Conservation (phyloP, 352 stramenopile genomes). For the Globisporangium acanthophoron region DNA sequence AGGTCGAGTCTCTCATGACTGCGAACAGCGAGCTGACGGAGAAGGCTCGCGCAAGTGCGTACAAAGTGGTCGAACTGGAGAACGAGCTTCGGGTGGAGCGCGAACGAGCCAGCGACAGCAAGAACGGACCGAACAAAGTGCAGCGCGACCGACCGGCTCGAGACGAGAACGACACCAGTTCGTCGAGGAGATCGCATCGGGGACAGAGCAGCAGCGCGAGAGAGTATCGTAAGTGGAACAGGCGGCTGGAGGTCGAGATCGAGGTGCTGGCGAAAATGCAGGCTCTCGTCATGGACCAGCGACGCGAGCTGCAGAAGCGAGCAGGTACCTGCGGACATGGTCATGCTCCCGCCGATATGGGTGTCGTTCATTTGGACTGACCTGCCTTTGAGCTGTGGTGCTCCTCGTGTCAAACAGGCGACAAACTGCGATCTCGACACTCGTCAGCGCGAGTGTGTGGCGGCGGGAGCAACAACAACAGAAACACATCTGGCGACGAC, state of each 20-base stretch:
- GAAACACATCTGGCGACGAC: neutral
- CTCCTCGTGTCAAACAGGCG: neutral
- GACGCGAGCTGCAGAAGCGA: slow-evolving; percentile 43
- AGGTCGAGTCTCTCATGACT: slow-evolving; percentile 25
- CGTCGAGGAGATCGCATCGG: slow-evolving; percentile 3
- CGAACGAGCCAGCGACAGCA: slow-evolving; percentile 9
- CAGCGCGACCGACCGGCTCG: neutral
- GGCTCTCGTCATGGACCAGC: slow-evolving; percentile 35
- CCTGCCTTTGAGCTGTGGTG: neutral
- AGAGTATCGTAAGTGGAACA: slow-evolving; percentile 36
- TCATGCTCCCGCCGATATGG: too few relatives aligned
- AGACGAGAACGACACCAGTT: slow-evolving; percentile 4
- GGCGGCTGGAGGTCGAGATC: slow-evolving; percentile 40
- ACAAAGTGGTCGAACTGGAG: slow-evolving; percentile 21
- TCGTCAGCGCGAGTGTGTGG: neutral
- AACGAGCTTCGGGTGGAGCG: slow-evolving; percentile 14
- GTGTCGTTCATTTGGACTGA: neutral
- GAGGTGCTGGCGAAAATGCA: slow-evolving; percentile 40
- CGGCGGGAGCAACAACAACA: slow-evolving; percentile 8
- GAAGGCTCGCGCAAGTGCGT: slow-evolving; percentile 17
- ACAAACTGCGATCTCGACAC: slow-evolving; percentile 6
- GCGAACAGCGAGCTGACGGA: slow-evolving; percentile 30
- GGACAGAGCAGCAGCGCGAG: neutral
- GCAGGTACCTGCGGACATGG: neutral
- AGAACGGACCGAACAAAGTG: slow-evolving; percentile 10